phyloP scores from a whole-genome alignment of 768 basidiomycete genomes.

The Auriculariales sp. region DNA sequence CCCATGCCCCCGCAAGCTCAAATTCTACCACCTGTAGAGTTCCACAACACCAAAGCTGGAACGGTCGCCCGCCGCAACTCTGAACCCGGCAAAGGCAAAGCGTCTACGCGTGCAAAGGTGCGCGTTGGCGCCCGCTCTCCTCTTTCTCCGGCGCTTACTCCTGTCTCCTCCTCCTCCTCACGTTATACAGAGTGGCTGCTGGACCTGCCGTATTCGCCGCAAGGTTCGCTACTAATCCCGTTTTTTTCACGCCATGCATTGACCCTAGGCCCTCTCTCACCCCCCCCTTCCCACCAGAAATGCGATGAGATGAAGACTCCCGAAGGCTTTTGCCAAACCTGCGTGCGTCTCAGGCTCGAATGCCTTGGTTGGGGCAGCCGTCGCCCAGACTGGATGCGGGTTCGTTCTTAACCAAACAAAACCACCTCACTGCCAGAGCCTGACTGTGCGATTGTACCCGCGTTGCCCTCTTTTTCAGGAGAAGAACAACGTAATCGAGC shows the following conservation, averaged over 20 bases:
- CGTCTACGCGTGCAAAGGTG: slow-evolving; percentile 71
- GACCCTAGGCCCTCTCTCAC: slow-evolving; percentile 6
- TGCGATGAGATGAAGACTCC: slow-evolving; percentile 61
- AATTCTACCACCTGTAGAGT: neutral
- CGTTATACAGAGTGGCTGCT: slow-evolving; percentile 46
- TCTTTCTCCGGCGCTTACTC: neutral
- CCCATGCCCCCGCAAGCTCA: no score
- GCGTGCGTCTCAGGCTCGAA: slow-evolving; percentile 64
- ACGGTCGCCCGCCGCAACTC: neutral
- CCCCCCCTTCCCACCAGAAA: slow-evolving; percentile 36
- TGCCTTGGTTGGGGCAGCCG: slow-evolving; percentile 78
- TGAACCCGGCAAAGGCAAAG: slow-evolving; percentile 43
- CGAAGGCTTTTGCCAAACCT: slow-evolving; percentile 57
- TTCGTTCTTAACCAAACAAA: no score
- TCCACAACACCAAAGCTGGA: neutral
- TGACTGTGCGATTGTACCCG: slow-evolving; percentile 2
- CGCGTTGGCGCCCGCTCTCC: neutral
- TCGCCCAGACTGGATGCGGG: slow-evolving; percentile 74
- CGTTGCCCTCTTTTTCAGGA: slow-evolving; percentile 28
- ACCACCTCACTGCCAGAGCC: no score
- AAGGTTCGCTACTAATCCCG: slow-evolving; percentile 36
- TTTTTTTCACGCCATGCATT: slow-evolving; percentile 8
- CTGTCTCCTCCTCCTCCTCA: neutral
- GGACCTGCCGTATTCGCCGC: slow-evolving; percentile 74
- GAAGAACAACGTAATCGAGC: slow-evolving; percentile 46